phyloP scores from a whole-genome alignment of 78 protist species.

The Isochrysis galbana region DNA sequence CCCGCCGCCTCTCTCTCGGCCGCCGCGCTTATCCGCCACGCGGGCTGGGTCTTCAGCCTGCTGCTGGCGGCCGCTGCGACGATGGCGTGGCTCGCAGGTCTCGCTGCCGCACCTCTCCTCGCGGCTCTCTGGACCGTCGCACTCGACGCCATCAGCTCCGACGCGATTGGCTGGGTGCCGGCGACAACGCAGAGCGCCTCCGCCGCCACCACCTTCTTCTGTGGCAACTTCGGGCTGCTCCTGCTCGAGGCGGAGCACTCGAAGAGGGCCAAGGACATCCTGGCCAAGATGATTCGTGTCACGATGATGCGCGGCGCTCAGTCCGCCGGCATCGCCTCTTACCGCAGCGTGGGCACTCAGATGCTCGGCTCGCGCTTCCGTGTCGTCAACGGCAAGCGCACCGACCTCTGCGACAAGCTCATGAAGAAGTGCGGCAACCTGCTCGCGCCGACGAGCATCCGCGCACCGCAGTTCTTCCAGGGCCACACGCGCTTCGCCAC shows the following conservation, averaged over 20 bases:
- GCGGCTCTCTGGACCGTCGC: no score
- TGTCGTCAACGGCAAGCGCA: slow-evolving; percentile 43
- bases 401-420: background rate
- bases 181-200: background rate
- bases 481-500: slow-evolving; percentile 55
- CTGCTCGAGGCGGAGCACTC: background rate
- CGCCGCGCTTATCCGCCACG: no score
- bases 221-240: slow-evolving; percentile 40
- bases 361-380: background rate
- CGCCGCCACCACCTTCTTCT: background rate
- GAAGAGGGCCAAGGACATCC: background rate
- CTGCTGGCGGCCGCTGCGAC: background rate
- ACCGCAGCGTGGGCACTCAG: background rate
- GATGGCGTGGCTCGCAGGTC: background rate
- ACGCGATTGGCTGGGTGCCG: background rate
- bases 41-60: slow-evolving; percentile 14
- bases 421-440: background rate
- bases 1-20: no score
- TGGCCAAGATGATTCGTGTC: slow-evolving; percentile 6
- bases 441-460: background rate
- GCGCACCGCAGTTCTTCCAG: background rate
- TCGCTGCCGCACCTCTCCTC: background rate
- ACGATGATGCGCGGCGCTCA: slow-evolving; percentile 44
- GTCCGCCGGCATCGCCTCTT: slow-evolving; percentile 36
- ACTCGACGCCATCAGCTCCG: background rate